These are phyloP conservation scores for Russula brevipes DNA, from an alignment of 768 basidiomycete genomes.

Conservation along the genomic window DNA sequence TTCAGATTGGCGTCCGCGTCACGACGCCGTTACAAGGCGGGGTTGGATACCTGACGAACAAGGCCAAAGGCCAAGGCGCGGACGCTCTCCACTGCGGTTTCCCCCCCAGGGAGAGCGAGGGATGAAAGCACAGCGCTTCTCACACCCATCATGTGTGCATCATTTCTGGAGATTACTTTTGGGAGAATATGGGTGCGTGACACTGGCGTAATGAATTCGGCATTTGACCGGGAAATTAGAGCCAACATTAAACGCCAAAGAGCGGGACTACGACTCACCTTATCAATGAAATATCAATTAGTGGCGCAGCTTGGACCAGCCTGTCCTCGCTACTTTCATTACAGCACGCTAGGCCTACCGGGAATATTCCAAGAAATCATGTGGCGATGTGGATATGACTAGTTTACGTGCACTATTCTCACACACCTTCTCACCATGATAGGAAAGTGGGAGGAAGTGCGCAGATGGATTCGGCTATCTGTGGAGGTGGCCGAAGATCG, in stretches of 20 bases:
- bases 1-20: constrained; percentile 46
- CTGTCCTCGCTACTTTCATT: neutral
- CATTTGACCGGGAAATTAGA: neutral
- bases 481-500: neutral
- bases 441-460: neutral
- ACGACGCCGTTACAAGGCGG: neutral
- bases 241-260: neutral
- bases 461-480: neutral
- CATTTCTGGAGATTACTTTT: neutral
- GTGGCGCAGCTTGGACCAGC: constrained; percentile 10
- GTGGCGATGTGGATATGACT: neutral
- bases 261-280: constrained; percentile 1
- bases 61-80: no score
- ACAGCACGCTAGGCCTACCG: neutral
- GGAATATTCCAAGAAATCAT: constrained; percentile 17
- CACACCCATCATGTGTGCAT: neutral
- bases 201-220: neutral
- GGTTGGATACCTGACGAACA: no score
- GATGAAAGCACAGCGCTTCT: no score
- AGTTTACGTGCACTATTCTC: neutral
- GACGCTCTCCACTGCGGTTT: no score
- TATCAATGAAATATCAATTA: constrained; percentile 11
- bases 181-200: neutral
- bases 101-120: neutral
- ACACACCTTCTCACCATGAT: constrained; percentile 1